Evolutionary conservation across 768 basidiomycete genomes (phyloP).

Genomic region (Lyophyllum semitale): DNA sequence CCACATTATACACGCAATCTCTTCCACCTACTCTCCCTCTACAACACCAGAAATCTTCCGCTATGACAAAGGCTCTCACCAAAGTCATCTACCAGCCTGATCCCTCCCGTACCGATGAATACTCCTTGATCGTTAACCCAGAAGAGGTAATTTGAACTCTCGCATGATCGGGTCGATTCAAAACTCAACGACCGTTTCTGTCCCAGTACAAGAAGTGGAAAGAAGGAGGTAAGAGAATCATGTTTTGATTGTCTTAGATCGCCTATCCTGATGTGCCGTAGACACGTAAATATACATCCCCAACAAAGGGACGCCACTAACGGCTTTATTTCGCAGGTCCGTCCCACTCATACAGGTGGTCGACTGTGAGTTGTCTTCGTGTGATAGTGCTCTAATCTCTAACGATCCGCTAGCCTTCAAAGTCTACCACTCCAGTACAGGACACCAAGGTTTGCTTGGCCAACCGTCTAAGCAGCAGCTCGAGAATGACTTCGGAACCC

Average conservation of each 20-base stretch:
- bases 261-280: slow-evolving; percentile 28
- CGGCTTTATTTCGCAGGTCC: slow-evolving; percentile 42
- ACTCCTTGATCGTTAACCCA: slow-evolving; percentile 65
- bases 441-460: slow-evolving; percentile 75
- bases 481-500: slow-evolving; percentile 67
- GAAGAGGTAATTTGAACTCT: slow-evolving; percentile 50
- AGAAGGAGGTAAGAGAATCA: slow-evolving; percentile 60
- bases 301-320: neutral
- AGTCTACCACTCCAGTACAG: slow-evolving; percentile 72
- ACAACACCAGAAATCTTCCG: slow-evolving; percentile 18
- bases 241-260: slow-evolving; percentile 16
- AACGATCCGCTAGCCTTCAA: slow-evolving; percentile 54
- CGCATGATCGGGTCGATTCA: slow-evolving; percentile 7
- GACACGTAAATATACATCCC: slow-evolving; percentile 60
- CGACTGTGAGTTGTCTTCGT: slow-evolving; percentile 60
- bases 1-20: slow-evolving; percentile 6
- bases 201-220: slow-evolving; percentile 79
- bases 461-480: slow-evolving; percentile 83
- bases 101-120: slow-evolving; percentile 72
- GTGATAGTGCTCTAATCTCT: neutral
- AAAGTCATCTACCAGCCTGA: slow-evolving; percentile 84
- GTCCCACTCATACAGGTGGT: slow-evolving; percentile 76
- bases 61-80: slow-evolving; percentile 51
- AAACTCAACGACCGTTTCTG: slow-evolving; percentile 7
- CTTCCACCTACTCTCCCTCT: slow-evolving; percentile 11